A percentile compares a stretch with the other conserved stretches of the same genome.
phyloP scores from a whole-genome alignment of 768 basidiomycete genomes.

The Plicaturopsis crispa region DNA sequence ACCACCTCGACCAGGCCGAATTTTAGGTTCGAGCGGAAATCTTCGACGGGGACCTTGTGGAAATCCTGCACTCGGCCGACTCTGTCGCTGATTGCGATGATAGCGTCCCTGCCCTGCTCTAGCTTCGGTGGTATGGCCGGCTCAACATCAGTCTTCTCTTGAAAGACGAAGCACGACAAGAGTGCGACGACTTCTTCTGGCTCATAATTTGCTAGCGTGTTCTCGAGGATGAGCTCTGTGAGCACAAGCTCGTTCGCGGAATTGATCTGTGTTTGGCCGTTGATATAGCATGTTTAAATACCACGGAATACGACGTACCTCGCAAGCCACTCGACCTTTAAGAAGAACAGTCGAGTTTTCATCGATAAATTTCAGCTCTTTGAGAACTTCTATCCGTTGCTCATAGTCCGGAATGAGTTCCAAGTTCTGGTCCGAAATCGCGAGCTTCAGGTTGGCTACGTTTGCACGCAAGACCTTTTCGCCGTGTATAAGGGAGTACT shows the following conservation, averaged over 20 bases:
- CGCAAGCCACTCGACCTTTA: constrained; percentile 97
- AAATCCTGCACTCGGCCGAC: constrained; percentile 75
- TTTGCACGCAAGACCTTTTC: constrained; percentile 67
- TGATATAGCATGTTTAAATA: neutral
- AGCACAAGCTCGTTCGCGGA: constrained; percentile 95
- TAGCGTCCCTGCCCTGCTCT: constrained; percentile 71
- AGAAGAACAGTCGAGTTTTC: constrained; percentile 92
- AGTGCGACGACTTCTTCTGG: constrained; percentile 96
- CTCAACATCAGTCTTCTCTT: constrained; percentile 92
- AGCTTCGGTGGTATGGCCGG: constrained; percentile 76
- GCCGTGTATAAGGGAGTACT: constrained; percentile 77
- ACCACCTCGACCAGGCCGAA: constrained; percentile 93
- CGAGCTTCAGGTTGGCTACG: constrained; percentile 71
- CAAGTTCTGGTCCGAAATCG: constrained; percentile 93
- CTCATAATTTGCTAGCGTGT: constrained; percentile 82
- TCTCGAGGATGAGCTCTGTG: constrained; percentile 95
- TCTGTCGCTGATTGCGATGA: constrained; percentile 69
- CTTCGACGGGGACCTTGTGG: constrained; percentile 73
- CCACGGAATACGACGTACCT: constrained; percentile 40
- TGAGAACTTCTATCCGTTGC: constrained; percentile 83
- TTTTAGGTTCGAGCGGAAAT: constrained; percentile 74
- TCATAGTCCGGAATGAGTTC: constrained; percentile 97
- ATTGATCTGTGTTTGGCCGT: constrained; percentile 64
- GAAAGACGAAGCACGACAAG: constrained; percentile 95
- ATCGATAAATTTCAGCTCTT: constrained; percentile 89